Base-by-base conservation (phyloP, 495 filamentous ascomycete species). In the Oleoguttula mirabilis region DNA sequence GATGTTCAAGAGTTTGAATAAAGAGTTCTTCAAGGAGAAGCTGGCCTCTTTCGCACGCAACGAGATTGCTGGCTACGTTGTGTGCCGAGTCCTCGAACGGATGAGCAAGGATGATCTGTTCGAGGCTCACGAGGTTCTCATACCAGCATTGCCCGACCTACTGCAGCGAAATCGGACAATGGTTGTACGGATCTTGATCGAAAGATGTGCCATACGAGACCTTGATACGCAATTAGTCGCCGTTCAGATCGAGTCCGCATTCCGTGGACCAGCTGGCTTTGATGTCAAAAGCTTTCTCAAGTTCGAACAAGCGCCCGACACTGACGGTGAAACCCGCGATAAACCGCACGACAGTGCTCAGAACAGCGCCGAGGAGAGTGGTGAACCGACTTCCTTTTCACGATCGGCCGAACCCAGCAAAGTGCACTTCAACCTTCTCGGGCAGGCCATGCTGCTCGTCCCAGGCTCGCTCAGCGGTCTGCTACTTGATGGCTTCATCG, bases 21-120 rank as follows among this genome's bases (percentile, higher is more conserved):
- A 70, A 31, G 74, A 76, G 34, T 73, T 82, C 45, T 80, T 96
- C 47, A 75, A 73, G 41, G 77, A 79, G 1, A 73, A 84, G 4
- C 79, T 96, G 32, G 73, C 73, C 3, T 80, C 72, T 27, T 65
- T 94, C 24, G 70, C 88, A 1, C 80, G 84, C 32, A 96, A 96
- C 59, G 85, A 85, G 48, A 84, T 85, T 43, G 85, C 90, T 7
- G 77, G 76, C 16, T 96, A 90, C 54, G 82, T 88, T 3, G 82
- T 84, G 7, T 75, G 82, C 44, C 71, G 72, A 28, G 73, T 88
- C 3, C 63, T 98, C 28, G 84, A 88, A 55, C 69, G 88, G 52
- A 70, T 96, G 16, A 77, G 77, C 55, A 84, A 82, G 54, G 83
- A 92, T 41, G 84, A 93, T 53, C 66, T 98, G 19, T 65, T 76